Evolutionary conservation across 306 rosid species (phyloP).

Genomic region (Senna tora): DNA sequence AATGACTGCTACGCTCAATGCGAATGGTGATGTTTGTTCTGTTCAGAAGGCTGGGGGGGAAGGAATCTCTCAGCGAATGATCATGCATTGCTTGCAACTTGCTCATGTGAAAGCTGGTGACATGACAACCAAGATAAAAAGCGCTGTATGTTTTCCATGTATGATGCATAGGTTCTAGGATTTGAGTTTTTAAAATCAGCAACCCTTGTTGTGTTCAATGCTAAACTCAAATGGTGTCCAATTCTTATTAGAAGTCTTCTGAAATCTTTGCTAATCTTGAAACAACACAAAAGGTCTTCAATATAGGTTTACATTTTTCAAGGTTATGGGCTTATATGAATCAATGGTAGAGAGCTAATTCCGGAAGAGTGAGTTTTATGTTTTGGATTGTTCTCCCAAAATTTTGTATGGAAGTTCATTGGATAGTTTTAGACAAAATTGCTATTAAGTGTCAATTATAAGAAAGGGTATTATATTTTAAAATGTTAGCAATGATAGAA

Average conservation of each 20-base stretch:
- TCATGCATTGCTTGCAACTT: constrained; percentile 83
- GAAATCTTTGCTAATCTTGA: background rate
- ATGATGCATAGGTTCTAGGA: constrained; percentile 2
- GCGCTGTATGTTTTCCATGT: constrained; percentile 63
- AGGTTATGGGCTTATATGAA: background rate
- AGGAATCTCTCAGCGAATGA: constrained; percentile 62
- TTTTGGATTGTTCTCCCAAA: background rate
- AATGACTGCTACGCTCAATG: constrained; percentile 86
- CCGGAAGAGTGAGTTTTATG: background rate
- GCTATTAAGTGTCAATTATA: background rate
- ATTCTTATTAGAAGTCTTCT: background rate
- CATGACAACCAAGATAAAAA: constrained; percentile 73
- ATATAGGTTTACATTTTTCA: background rate
- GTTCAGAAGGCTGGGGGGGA: constrained; percentile 95
- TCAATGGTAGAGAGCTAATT: constrained; percentile 9
- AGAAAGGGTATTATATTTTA: background rate
- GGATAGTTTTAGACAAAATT: background rate
- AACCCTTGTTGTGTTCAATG: constrained; percentile 25
- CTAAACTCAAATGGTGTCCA: background rate
- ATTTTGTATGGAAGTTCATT: background rate
- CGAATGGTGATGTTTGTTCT: constrained; percentile 85
- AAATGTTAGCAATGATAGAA: background rate
- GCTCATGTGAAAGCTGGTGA: constrained; percentile 85
- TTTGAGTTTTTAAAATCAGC: constrained; percentile 12
- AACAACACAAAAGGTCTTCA: background rate